Base-by-base conservation (phyloP, 768 basidiomycete genomes). In the Collybia sp. region DNA sequence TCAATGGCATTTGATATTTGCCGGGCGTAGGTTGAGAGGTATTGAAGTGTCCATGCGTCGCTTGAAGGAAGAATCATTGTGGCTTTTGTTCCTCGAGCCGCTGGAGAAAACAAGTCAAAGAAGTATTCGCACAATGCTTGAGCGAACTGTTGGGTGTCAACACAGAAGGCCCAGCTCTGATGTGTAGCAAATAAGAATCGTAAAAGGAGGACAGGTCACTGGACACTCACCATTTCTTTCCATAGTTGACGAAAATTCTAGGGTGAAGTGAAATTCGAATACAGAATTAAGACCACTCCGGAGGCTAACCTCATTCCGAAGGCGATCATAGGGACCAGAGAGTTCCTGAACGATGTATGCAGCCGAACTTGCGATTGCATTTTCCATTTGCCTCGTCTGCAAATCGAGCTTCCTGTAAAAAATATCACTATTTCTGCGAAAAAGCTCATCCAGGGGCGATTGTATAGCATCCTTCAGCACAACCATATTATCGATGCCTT, bases 161-260 rank as follows among this genome's bases (percentile, higher is more conserved):
- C 51, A 30, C 58, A 60, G 43, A 60, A 60, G 20, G 56, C 53
- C 58, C 58, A 60, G 36, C 53, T 52, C 34, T 33, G 12, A 9
- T 32, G 10, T 13, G 8, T 40, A 30, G 25, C 25, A 8, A 25
- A 25, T 25, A 8, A 25, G 25, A 3, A 25, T 25, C 25, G 25
- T 8, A 25, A 25, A 25, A 8, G 4, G 25, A 25, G 25, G 25
- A 25, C 3, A 40, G 44, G 20, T 40, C 47, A 10, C 47, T 44
- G 17, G 44, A 37, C 11, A 31, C 40, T 6, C 45, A 48, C 51
- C 54, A 51, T 55, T 40, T 52, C 54, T 40, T 53, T 52, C 25
- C 25, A 25, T 8, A 25, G 25, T 25, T 25, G 25, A 8, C 25
- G 25, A 25, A 25, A 8, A 25, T 25, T 25, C 25, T 25, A 25